Conservation (phyloP, 1,139 yeast species). For the Yamadazyma jaroonii region DNA sequence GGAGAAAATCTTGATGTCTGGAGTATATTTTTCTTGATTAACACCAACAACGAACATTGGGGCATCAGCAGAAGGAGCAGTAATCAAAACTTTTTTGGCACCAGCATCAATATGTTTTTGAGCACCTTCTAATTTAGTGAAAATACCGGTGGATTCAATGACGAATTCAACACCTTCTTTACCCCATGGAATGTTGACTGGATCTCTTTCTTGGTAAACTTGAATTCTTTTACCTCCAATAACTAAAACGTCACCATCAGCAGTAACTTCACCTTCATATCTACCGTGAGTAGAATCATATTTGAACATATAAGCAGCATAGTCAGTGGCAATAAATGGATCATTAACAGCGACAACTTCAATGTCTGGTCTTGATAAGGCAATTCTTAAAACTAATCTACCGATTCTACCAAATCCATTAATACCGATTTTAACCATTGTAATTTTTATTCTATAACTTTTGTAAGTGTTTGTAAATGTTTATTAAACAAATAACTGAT, state of each 20-base stretch:
- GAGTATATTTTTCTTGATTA: conserved; percentile 62
- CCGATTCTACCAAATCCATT: conserved; percentile 83
- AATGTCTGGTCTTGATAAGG: conserved; percentile 58
- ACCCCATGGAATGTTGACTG: conserved; percentile 73
- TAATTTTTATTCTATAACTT: conserved; percentile 2
- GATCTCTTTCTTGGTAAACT: conserved; percentile 70
- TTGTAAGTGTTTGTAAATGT: background rate
- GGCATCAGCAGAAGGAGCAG: conserved; percentile 77
- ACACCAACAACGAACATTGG: conserved; percentile 82
- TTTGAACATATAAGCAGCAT: conserved; percentile 79
- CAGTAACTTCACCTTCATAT: conserved; percentile 56
- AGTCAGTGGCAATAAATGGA: conserved; percentile 70
- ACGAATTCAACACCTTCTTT: conserved; percentile 63
- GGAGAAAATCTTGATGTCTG: conserved; percentile 62
- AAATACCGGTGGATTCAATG: conserved; percentile 79
- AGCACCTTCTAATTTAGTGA: conserved; percentile 69
- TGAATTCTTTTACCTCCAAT: conserved; percentile 59
- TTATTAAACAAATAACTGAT: background rate
- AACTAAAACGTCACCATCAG: conserved; percentile 47
- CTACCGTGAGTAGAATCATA: conserved; percentile 78
- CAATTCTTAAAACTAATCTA: conserved; percentile 72
- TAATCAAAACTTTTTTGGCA: conserved; percentile 77
- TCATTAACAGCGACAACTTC: conserved; percentile 72
- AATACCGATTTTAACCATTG: conserved; percentile 48
- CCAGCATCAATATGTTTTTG: conserved; percentile 71